Percentiles rank a stretch among this genome's conserved stretches.
phyloP scores from a whole-genome alignment of 441 rosid species.

The Raphanus hybrid region DNA sequence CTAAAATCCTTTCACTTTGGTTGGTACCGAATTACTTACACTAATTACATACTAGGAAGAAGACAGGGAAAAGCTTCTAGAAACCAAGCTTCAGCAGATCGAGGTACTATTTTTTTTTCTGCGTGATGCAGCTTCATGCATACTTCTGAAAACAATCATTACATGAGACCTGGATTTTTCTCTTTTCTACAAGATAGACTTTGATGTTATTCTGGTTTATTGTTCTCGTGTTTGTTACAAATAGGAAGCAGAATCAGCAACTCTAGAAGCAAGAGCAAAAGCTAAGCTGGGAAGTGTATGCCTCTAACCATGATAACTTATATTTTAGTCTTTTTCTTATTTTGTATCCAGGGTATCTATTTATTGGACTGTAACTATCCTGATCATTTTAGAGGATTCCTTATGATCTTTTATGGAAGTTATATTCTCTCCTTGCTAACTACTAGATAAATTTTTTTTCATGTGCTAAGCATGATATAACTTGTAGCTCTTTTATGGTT shows the following conservation, averaged over 20 bases:
- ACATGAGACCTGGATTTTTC: conserved; percentile 19
- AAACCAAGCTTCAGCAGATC: conserved; percentile 91
- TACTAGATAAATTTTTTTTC: not conserved
- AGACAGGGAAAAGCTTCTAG: conserved; percentile 80
- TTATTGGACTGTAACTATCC: conserved; percentile 19
- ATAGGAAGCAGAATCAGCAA: conserved; percentile 95
- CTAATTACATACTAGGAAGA: conserved; percentile 64
- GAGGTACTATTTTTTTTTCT: conserved; percentile 57
- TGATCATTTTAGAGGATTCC: conserved; percentile 5
- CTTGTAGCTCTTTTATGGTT: conserved; percentile 33
- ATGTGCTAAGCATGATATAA: conserved; percentile 31
- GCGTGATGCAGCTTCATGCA: conserved; percentile 23
- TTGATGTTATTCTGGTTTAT: conserved; percentile 25
- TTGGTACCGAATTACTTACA: conserved; percentile 18
- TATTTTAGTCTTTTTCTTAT: conserved; percentile 25
- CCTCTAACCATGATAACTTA: conserved; percentile 33
- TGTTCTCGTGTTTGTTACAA: conserved; percentile 32
- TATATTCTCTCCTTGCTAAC: conserved; percentile 20
- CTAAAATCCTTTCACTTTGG: conserved; percentile 25
- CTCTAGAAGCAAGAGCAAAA: conserved; percentile 84
- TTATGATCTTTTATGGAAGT: conserved; percentile 17
- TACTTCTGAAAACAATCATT: conserved; percentile 15
- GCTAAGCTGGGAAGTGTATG: conserved; percentile 90
- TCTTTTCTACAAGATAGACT: conserved; percentile 13
- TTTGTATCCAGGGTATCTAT: conserved; percentile 14